Evolutionary conservation across 169 alveolate genomes (phyloP).

Genomic region (Amoebophrya sp.): DNA sequence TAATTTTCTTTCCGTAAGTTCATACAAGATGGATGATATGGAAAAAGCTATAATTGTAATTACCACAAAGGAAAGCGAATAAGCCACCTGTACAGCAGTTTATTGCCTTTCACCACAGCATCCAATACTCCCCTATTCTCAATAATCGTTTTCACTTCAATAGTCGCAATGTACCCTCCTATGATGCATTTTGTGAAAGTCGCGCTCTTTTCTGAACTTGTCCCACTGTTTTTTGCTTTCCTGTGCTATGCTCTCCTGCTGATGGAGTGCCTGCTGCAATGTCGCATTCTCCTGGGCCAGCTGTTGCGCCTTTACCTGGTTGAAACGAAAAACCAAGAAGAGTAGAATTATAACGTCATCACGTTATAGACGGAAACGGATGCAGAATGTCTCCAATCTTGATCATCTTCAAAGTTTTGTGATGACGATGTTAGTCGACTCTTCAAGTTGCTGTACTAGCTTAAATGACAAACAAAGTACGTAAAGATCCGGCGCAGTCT

Average conservation of each 20-base stretch:
- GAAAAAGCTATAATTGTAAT: neutral
- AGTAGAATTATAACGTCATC: too few species aligned
- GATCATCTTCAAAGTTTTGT: neutral
- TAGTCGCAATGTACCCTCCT: slow-evolving; percentile 58
- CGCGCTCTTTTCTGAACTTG: slow-evolving; percentile 76
- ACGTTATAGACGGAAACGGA: too few species aligned
- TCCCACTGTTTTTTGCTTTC: slow-evolving; percentile 56
- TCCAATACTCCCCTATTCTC: slow-evolving; percentile 39
- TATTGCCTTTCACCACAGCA: neutral
- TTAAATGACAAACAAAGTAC: neutral
- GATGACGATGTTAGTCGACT: neutral
- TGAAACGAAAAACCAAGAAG: neutral
- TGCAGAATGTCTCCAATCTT: too few species aligned
- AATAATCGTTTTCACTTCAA: neutral
- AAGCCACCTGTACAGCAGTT: neutral
- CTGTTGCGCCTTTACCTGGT: slow-evolving; percentile 19
- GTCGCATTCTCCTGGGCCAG: neutral
- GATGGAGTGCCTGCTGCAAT: neutral
- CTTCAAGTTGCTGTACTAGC: too few species aligned
- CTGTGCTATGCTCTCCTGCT: neutral
- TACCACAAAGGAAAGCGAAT: too few species aligned
- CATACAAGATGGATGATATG: neutral
- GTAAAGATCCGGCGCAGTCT: neutral
- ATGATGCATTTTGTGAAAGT: slow-evolving; percentile 76
- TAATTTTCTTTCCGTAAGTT: neutral